Percentiles rank a stretch among this genome's conserved stretches.
These are phyloP conservation scores for Perilla frutescens DNA, from an alignment of 257 asterid genomes.

Conservation along the genomic window DNA sequence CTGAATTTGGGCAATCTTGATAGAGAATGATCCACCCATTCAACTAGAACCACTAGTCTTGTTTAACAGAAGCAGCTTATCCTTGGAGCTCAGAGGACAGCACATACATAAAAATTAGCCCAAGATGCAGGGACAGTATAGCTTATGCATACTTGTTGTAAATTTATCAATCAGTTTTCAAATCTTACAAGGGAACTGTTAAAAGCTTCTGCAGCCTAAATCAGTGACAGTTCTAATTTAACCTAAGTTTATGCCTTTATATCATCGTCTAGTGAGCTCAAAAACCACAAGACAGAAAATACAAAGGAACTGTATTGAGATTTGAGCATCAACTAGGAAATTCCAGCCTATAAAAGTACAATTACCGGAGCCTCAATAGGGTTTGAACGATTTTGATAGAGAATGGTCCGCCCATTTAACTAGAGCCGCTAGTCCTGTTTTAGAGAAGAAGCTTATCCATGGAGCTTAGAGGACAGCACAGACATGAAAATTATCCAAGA, in stretches of 20 bases:
- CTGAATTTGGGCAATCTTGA: conserved; percentile 5
- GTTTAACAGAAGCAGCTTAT: not conserved
- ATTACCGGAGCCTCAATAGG: not conserved
- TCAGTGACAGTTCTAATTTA: not conserved
- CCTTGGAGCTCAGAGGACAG: not conserved
- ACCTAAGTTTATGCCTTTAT: not conserved
- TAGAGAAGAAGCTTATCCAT: conserved; percentile 12
- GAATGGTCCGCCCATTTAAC: conserved; percentile 6
- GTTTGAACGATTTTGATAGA: conserved; percentile 8
- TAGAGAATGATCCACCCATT: not conserved
- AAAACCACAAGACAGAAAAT: conserved; percentile 21
- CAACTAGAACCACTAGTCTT: not conserved
- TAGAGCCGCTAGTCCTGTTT: not conserved
- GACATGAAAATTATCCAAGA: not conserved
- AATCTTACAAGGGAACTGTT: not conserved
- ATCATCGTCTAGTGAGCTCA: conserved; percentile 6
- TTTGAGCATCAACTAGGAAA: not conserved
- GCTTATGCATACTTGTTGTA: not conserved
- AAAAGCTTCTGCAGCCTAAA: conserved; percentile 10
- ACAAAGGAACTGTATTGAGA: conserved; percentile 1
- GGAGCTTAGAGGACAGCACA: conserved; percentile 1
- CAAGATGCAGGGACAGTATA: not conserved
- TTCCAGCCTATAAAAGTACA: conserved; percentile 1
- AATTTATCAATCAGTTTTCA: not conserved
- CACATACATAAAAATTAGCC: not conserved